These are phyloP conservation scores for Hygrocybe coccinea DNA, from an alignment of 768 basidiomycete species.

Conservation along the genomic window DNA sequence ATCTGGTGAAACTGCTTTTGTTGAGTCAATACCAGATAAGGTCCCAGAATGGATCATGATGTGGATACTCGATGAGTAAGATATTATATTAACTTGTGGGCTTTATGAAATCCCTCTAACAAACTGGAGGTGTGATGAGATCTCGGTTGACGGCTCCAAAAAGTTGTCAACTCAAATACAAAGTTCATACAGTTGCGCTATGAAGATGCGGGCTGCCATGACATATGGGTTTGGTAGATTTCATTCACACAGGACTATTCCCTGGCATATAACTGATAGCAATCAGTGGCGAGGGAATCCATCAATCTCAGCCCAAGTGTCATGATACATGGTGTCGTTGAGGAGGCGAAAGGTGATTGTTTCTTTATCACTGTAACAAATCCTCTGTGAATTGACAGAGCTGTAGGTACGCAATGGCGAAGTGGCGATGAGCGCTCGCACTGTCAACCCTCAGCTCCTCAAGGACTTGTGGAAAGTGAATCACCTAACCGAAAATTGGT, in stretches of 20 bases:
- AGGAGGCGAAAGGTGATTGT: conserved; percentile 20
- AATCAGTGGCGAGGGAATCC: conserved; percentile 28
- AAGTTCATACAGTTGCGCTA: conserved; percentile 17
- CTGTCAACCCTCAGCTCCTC: background rate
- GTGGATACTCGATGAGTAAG: background rate
- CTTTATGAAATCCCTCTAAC: background rate
- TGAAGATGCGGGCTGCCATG: conserved; percentile 22
- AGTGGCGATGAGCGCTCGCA: background rate
- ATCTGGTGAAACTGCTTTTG: background rate
- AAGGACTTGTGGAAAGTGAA: conserved; percentile 2
- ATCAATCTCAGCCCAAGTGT: conserved; percentile 23
- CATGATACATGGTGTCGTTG: conserved; percentile 26
- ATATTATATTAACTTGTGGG: background rate
- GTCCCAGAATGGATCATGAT: background rate
- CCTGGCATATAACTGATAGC: conserved; percentile 28
- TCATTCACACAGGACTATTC: conserved; percentile 19
- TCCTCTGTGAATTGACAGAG: background rate
- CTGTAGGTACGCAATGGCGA: background rate
- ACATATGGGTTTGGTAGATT: conserved; percentile 21
- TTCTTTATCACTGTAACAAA: background rate
- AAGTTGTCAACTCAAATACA: conserved; percentile 6
- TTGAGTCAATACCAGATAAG: background rate
- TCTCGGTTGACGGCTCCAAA: conserved; percentile 18
- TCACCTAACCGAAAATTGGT: conserved; percentile 2
- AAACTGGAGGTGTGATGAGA: conserved; percentile 29